Evolutionary conservation across 1,284 basidiomycete species (phyloP).

Genomic region (Crepidotus sp.): DNA sequence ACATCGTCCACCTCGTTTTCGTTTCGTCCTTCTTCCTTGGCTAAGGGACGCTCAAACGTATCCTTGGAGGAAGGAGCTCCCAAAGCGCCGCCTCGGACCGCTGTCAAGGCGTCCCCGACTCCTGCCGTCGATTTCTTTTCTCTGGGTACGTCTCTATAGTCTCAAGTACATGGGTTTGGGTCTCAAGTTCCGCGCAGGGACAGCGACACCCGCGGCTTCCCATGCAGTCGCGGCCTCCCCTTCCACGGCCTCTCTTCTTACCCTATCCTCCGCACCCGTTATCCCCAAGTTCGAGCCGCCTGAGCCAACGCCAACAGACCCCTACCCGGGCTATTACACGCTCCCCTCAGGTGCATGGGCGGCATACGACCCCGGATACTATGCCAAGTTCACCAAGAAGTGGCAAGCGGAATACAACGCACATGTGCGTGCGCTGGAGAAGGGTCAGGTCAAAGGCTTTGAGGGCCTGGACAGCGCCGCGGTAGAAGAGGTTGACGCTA

Average conservation of each 20-base stretch:
- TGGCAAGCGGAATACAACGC: constrained; percentile 65
- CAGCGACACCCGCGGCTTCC: constrained; percentile 18
- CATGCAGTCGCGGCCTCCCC: constrained; percentile 22
- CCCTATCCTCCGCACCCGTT: constrained; percentile 57
- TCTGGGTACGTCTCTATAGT: constrained; percentile 25
- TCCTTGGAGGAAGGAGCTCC: constrained; percentile 46
- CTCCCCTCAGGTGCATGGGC: constrained; percentile 75
- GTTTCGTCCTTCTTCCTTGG: constrained; percentile 51
- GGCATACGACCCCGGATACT: constrained; percentile 71
- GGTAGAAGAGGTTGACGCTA: constrained; percentile 57
- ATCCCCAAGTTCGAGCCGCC: constrained; percentile 68
- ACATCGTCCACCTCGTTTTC: constrained; percentile 26
- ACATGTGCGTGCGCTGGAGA: constrained; percentile 62
- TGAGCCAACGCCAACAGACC: constrained; percentile 64
- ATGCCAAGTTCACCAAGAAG: constrained; percentile 59
- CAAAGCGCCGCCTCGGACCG: constrained; percentile 19
- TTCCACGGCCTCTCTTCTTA: constrained; percentile 22
- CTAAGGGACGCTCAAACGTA: constrained; percentile 50
- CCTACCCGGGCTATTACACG: constrained; percentile 85
- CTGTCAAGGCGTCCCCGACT: constrained; percentile 23
- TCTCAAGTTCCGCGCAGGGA: background rate
- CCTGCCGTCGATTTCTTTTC: constrained; percentile 64
- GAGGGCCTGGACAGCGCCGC: constrained; percentile 47
- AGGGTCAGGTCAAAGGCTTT: constrained; percentile 55
- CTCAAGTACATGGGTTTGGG: background rate